Base-by-base conservation (phyloP, 768 basidiomycete genomes). In the Russula brevipes region DNA sequence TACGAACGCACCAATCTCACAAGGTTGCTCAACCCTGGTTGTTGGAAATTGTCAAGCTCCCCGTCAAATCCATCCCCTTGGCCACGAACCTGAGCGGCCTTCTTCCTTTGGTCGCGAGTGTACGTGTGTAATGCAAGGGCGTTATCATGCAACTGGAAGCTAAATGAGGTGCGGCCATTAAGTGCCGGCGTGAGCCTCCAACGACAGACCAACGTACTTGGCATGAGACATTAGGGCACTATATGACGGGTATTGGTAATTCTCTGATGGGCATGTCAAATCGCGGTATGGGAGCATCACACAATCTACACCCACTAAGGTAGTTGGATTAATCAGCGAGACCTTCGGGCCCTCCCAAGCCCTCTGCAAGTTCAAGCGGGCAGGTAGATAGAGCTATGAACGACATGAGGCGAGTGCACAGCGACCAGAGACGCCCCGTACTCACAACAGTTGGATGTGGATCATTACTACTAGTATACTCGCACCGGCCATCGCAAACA, bases 281-380 rank as follows among this genome's bases (percentile, higher is more conserved):
- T 38, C 24, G n/a, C 2, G 17, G 31, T 33, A 9, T 11, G 31
- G 38, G n/a, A 9, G 6, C 0, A 38, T 17, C n/a, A 19, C 2
- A 45, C 19, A 8, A 36, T 54, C 47, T 39, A 52, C 31, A 63
- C 64, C 7, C 5, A 65, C 64, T 52, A 3, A 65, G 54, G 35
- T 65, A 65, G 31, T 63, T 58, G 61, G 55, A 63, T 31, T 61
- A 5, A 68, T 70, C 49, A 70, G 62, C 35, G 70, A 70, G n/a
- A 60, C 65, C 31, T 67, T 69, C 0, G 68, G 65, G 7, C 61
- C 59, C 35, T 71, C 69, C 66, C 67, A 70, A 12, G 70, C 66
- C 44, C 42, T 44, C 49, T 71, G 70, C 39, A 60, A 45, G 38
- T 72, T 70, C 44, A 66, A 62, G 42, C 70, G 70, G 0, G 69